These are phyloP conservation scores for Schizosaccharomyces cryophilus DNA, from an alignment of 805 yeast species.

Conservation along the genomic window DNA sequence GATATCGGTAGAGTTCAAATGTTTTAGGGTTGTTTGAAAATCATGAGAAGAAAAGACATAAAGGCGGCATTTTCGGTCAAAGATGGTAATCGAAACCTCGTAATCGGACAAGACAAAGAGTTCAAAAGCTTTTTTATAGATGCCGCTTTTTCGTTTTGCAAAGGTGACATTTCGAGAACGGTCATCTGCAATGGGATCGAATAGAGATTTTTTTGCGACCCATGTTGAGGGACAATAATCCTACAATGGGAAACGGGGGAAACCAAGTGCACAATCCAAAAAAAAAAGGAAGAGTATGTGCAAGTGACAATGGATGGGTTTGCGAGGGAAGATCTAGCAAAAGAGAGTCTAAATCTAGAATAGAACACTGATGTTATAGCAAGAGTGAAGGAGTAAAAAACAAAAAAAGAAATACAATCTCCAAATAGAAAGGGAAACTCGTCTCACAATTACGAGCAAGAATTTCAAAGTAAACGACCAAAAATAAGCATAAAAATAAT, in stretches of 20 bases:
- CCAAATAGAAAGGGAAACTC: too few relatives aligned
- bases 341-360: too few relatives aligned
- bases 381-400: too few relatives aligned
- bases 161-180: constrained; percentile 54
- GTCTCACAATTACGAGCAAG: too few relatives aligned
- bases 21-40: neutral
- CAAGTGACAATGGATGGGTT: too few relatives aligned
- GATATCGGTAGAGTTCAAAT: neutral
- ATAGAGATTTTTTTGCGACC: constrained; percentile 93
- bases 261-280: too few relatives aligned
- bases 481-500: neutral
- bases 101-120: constrained; percentile 77
- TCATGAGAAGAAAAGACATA: constrained; percentile 65
- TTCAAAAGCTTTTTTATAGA: constrained; percentile 61
- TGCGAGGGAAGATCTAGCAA: too few relatives aligned
- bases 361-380: too few relatives aligned
- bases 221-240: constrained; percentile 21
- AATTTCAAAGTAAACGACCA: too few relatives aligned
- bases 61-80: constrained; percentile 52
- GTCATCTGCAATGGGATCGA: constrained; percentile 72
- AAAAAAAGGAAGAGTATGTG: too few relatives aligned
- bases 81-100: constrained; percentile 70
- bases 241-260: neutral
- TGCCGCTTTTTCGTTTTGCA: constrained; percentile 80
- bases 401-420: too few relatives aligned